Evolutionary conservation across 768 basidiomycete genomes (phyloP), one percentile per base, ranked within the genome.

Genomic region (Boletus reticulatus): DNA sequence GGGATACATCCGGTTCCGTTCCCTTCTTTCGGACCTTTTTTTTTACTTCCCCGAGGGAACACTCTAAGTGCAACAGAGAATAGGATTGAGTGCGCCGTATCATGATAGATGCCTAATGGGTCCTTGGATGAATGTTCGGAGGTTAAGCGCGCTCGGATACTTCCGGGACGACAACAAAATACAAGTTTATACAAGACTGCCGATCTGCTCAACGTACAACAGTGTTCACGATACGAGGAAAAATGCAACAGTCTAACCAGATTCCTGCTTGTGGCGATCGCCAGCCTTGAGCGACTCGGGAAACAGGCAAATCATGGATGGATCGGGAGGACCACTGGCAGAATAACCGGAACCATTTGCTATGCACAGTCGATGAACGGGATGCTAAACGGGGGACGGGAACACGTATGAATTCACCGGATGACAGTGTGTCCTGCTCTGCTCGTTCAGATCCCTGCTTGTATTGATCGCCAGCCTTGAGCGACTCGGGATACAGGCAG

Each of bases 21-120:
- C 73, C 58, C 69, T 91, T 92, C 57, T 72, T 79, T 44, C 82
- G 76, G 24, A 88, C 83, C 5, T 75, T 68, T 22, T 68, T 22
- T 62, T 80, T 83, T 58, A 84, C 76, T 49, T 84, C 81, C 2
- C 76, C 73, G 32, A 91, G 76, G 20, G 85, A 83, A 19, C 76
- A 71, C 89, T 92, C 89, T 92, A 63, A 44, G 22, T 34, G 24
- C n/a, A 39, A 34, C 48, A 32, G 7, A 27, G 6, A n/a, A 27
- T 27, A 27, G 8, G 27, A 27, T 51, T 56, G 37, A 66, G 54
- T 48, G 50, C 36, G 16, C 50, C 14, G 45, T 17, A 22, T 22
- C 22, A 22, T 22, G 22, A 22, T 22, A 22, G 22, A 22, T 22
- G 22, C 22, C 22, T 22, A 22, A 22, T 3, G 22, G 22, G 22